Conservation (phyloP, 257 asterid genomes). For the Cinchona pubescens region DNA sequence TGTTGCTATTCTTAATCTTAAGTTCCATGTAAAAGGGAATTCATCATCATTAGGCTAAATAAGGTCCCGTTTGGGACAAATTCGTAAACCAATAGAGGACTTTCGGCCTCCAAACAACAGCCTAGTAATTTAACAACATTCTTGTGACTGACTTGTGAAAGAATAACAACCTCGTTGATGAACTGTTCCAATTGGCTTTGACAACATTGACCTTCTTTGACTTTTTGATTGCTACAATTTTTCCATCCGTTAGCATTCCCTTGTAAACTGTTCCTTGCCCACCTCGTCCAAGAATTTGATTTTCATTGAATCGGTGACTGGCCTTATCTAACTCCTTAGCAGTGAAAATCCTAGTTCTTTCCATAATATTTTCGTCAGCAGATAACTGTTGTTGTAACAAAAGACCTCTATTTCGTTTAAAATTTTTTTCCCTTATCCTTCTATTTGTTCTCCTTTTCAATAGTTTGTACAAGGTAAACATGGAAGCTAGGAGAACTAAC, state of each 20-base stretch:
- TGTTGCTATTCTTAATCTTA: background rate
- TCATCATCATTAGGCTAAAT: background rate
- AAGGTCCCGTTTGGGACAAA: constrained; percentile 9
- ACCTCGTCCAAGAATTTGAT: constrained; percentile 1
- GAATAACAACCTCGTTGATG: constrained; percentile 12
- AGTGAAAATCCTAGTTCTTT: constrained; percentile 19
- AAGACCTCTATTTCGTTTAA: constrained; percentile 25
- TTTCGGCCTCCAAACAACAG: constrained; percentile 7
- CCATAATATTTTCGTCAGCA: constrained; percentile 12
- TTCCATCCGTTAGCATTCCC: constrained; percentile 5
- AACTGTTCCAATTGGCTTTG: background rate
- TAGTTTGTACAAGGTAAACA: constrained; percentile 12
- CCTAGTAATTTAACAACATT: constrained; percentile 4
- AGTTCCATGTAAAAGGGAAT: background rate
- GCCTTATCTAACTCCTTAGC: constrained; percentile 18
- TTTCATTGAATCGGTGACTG: background rate
- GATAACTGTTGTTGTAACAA: constrained; percentile 20
- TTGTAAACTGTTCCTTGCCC: constrained; percentile 7
- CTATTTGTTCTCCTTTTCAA: constrained; percentile 10
- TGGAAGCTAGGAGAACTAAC: background rate
- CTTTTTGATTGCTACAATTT: background rate
- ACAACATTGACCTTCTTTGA: background rate
- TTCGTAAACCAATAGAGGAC: constrained; percentile 1
- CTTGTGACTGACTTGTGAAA: constrained; percentile 9
- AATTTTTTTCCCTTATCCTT: constrained; percentile 5